These are phyloP conservation scores for Proliferodiscus dingleyae DNA, from an alignment of 2,329 filamentous ascomycete species.

Conservation along the genomic window DNA sequence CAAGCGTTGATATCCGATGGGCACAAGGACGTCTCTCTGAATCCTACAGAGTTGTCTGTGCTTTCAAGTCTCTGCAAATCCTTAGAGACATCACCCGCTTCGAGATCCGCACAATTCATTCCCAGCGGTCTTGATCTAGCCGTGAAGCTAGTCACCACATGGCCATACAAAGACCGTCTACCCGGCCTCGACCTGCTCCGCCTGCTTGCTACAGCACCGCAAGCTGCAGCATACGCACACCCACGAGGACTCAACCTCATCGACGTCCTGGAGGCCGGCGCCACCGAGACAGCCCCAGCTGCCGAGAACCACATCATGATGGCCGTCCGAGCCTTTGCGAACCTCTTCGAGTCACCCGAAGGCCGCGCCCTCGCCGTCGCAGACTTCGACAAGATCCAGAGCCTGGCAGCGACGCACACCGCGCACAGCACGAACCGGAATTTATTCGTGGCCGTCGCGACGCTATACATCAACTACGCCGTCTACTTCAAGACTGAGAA, in stretches of 20 bases:
- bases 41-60: slow-evolving; percentile 62
- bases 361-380: slow-evolving; percentile 62
- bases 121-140: slow-evolving; percentile 56
- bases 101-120: slow-evolving; percentile 40
- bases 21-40: slow-evolving; percentile 68
- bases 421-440: slow-evolving; percentile 69
- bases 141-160: slow-evolving; percentile 67
- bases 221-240: slow-evolving; percentile 57
- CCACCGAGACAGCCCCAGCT: slow-evolving; percentile 53
- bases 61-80: slow-evolving; percentile 58
- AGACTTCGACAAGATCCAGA: slow-evolving; percentile 46
- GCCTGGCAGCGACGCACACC: slow-evolving; percentile 54
- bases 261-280: slow-evolving; percentile 50
- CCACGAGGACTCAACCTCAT: slow-evolving; percentile 53
- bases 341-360: slow-evolving; percentile 71
- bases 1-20: slow-evolving; percentile 65
- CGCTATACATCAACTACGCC: slow-evolving; percentile 78
- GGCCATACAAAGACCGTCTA: slow-evolving; percentile 76
- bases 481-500: slow-evolving; percentile 56
- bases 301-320: slow-evolving; percentile 85
- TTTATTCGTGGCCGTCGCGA: slow-evolving; percentile 75
- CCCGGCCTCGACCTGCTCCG: slow-evolving; percentile 84
- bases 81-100: slow-evolving; percentile 49
- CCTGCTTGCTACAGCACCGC: slow-evolving; percentile 66
- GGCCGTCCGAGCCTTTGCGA: slow-evolving; percentile 72